These are phyloP conservation scores for Phyllosticta citrichinensis DNA, from an alignment of 2,329 filamentous ascomycete species.

Conservation along the genomic window DNA sequence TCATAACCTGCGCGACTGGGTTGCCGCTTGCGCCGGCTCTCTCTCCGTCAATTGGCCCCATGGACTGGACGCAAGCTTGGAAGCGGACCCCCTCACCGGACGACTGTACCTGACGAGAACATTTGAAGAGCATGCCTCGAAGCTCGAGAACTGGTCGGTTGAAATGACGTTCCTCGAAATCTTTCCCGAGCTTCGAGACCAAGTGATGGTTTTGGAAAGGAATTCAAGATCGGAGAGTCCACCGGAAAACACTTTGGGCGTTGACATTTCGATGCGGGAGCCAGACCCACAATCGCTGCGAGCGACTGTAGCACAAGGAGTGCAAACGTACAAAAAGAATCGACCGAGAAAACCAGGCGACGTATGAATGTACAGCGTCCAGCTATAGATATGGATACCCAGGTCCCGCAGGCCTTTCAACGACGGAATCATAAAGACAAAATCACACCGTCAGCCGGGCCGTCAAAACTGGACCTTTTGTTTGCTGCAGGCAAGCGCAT, in stretches of 20 bases:
- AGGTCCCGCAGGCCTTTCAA: not conserved
- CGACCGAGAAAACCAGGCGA: not conserved
- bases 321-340: not conserved
- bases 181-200: conserved; percentile 1
- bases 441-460: not conserved
- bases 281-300: not conserved
- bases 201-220: not conserved
- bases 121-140: not conserved
- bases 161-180: not conserved
- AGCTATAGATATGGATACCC: not conserved
- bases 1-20: conserved; percentile 6
- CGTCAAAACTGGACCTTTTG: not conserved
- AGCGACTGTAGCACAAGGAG: not conserved
- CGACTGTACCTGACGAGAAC: conserved; percentile 2
- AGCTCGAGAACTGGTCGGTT: not conserved
- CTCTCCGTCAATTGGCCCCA: conserved; percentile 7
- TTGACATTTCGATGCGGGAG: not conserved
- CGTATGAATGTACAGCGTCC: not conserved
- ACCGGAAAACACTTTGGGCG: not conserved
- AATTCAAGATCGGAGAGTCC: not conserved
- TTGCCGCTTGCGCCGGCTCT: conserved; percentile 1
- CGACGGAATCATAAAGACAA: not conserved
- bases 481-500: not conserved
- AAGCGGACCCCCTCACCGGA: conserved; percentile 1
- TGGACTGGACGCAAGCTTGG: conserved; percentile 1